Evolutionary conservation across 768 basidiomycete genomes (phyloP).

Genomic region (Lactarius sanguifluus): DNA sequence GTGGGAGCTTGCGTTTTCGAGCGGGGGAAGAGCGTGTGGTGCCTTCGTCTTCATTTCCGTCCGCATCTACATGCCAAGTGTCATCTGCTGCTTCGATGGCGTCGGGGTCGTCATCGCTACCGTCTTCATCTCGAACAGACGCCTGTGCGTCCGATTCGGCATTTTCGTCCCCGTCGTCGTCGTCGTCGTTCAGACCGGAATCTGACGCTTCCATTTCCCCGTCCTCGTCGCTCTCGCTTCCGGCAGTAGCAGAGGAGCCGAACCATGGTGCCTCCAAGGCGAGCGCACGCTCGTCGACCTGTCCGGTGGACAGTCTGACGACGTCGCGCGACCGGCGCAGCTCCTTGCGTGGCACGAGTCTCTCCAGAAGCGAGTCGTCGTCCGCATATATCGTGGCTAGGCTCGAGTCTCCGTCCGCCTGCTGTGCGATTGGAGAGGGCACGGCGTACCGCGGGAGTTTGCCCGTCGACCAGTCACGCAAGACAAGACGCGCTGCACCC

Average conservation of each 20-base stretch:
- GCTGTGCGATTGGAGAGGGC: conserved; percentile 40
- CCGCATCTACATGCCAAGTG: conserved; percentile 31
- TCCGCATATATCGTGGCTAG: conserved; percentile 41
- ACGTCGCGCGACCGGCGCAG: conserved; percentile 51
- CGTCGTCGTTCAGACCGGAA: conserved; percentile 33
- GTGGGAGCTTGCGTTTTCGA: conserved; percentile 37
- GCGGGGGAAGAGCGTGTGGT: conserved; percentile 8
- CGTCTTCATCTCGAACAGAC: conserved; percentile 38
- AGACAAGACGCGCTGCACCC: conserved; percentile 72
- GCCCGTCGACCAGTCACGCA: conserved; percentile 82
- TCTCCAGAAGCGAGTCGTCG: conserved; percentile 52
- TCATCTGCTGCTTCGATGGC: conserved; percentile 38
- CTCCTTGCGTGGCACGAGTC: conserved; percentile 59
- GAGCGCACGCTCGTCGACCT: conserved; percentile 43
- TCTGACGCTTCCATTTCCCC: conserved; percentile 39
- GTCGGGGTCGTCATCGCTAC: conserved; percentile 39
- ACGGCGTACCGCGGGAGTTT: conserved; percentile 71
- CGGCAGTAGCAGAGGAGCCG: conserved; percentile 30
- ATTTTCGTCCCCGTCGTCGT: conserved; percentile 27
- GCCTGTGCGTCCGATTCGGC: not conserved
- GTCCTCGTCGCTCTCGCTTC: conserved; percentile 32
- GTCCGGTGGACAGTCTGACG: conserved; percentile 50
- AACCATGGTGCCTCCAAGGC: conserved; percentile 42
- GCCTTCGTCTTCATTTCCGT: conserved; percentile 26
- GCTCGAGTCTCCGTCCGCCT: conserved; percentile 25